Percentiles rank a stretch among this genome's conserved stretches.
Conservation (phyloP, 768 basidiomycete genomes). For the Nidularia pulvinata region DNA sequence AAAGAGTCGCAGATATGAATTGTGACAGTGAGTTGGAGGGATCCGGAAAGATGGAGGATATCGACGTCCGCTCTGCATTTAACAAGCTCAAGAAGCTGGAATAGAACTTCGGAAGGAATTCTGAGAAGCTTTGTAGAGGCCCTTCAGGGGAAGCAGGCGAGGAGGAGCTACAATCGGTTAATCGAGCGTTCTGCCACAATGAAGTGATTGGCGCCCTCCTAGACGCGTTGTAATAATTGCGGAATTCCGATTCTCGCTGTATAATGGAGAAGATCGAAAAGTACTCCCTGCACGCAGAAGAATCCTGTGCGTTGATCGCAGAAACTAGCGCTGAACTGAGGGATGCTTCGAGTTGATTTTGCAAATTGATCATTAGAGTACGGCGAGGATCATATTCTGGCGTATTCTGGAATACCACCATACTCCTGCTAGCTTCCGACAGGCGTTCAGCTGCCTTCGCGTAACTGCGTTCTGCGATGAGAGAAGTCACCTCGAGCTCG, state of each 20-base stretch:
- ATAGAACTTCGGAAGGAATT: slow-evolving; percentile 80
- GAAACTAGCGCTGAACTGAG: slow-evolving; percentile 89
- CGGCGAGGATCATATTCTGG: slow-evolving; percentile 88
- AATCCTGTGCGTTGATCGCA: slow-evolving; percentile 81
- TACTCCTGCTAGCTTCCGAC: slow-evolving; percentile 84
- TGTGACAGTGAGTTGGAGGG: slow-evolving; percentile 74
- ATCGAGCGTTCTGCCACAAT: slow-evolving; percentile 62
- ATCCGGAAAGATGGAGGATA: slow-evolving; percentile 89
- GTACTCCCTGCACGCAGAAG: slow-evolving; percentile 72
- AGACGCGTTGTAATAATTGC: slow-evolving; percentile 92
- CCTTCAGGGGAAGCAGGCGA: slow-evolving; percentile 9
- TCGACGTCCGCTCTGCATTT: slow-evolving; percentile 67
- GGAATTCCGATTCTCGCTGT: slow-evolving; percentile 89
- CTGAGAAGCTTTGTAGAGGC: slow-evolving; percentile 42
- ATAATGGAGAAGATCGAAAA: slow-evolving; percentile 90
- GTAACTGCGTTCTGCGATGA: slow-evolving; percentile 80
- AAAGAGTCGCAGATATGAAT: slow-evolving; percentile 82
- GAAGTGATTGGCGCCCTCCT: slow-evolving; percentile 63
- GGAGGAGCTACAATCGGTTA: slow-evolving; percentile 51
- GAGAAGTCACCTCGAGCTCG: slow-evolving; percentile 86
- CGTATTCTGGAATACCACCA: slow-evolving; percentile 93
- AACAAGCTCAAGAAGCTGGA: slow-evolving; percentile 64
- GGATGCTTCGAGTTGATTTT: slow-evolving; percentile 94
- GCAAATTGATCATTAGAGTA: slow-evolving; percentile 85
- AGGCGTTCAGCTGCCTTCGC: slow-evolving; percentile 91